These are phyloP conservation scores for Diaporthe ampelina DNA, from an alignment of 2,329 filamentous ascomycete genomes.

Conservation along the genomic window DNA sequence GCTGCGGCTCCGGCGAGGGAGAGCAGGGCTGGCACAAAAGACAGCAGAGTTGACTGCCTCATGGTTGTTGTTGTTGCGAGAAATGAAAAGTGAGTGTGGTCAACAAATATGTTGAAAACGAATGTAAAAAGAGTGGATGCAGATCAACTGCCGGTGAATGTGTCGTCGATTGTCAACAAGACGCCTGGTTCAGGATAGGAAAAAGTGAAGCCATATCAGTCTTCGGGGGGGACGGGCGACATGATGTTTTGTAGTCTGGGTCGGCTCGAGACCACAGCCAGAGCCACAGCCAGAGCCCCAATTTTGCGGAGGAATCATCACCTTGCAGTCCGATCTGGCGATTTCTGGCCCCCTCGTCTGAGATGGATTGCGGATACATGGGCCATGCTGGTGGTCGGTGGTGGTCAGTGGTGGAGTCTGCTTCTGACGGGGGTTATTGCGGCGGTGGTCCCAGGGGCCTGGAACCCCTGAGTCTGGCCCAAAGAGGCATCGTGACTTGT, in stretches of 20 bases:
- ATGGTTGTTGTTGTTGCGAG: background rate
- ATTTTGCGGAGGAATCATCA: background rate
- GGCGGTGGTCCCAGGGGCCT: slow-evolving; percentile 22
- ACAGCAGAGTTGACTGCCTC: slow-evolving; percentile 31
- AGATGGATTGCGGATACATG: slow-evolving; percentile 29
- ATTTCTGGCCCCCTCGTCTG: slow-evolving; percentile 22
- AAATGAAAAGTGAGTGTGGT: slow-evolving; percentile 37
- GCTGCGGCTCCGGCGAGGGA: slow-evolving; percentile 35
- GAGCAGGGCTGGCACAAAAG: slow-evolving; percentile 32
- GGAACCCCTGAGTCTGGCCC: slow-evolving; percentile 30
- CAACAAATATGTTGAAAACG: slow-evolving; percentile 33
- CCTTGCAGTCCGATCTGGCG: slow-evolving; percentile 30
- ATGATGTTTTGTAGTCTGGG: background rate
- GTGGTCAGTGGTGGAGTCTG: background rate
- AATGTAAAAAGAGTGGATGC: slow-evolving; percentile 39
- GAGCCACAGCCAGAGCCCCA: background rate
- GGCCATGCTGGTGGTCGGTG: slow-evolving; percentile 21
- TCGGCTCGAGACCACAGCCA: too few species aligned
- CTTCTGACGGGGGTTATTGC: background rate
- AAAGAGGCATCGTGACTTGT: slow-evolving; percentile 19
- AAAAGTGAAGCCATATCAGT: too few species aligned
- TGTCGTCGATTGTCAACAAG: slow-evolving; percentile 27
- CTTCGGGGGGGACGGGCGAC: background rate
- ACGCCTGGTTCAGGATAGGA: background rate
- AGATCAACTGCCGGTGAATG: slow-evolving; percentile 39